phyloP scores from a whole-genome alignment of 2,329 filamentous ascomycete genomes.

The Paraphoma chrysanthemicola region DNA sequence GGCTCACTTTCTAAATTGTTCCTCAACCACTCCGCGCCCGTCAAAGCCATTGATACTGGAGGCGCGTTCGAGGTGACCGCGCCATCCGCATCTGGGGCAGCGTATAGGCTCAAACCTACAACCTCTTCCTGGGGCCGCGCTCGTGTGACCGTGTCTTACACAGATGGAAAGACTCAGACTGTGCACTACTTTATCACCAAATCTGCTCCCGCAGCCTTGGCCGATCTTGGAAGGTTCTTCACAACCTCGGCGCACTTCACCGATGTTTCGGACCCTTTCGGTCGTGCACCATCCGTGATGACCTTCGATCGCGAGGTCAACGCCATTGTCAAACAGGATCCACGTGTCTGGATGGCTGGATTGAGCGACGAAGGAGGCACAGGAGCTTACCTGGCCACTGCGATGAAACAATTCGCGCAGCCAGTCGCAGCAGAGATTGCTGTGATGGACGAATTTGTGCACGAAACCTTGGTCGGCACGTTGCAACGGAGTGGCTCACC shows the following conservation, averaged over 20 bases:
- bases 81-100: constrained; percentile 28
- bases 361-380: constrained; percentile 67
- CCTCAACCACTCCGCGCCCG: constrained; percentile 50
- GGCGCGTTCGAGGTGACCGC: constrained; percentile 47
- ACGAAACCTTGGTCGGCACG: constrained; percentile 58
- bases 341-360: constrained; percentile 65
- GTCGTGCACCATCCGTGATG: constrained; percentile 62
- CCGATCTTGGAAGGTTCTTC: constrained; percentile 61
- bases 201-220: constrained; percentile 51
- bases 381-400: constrained; percentile 62
- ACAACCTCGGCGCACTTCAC: constrained; percentile 62
- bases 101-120: constrained; percentile 55
- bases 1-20: constrained; percentile 57
- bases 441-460: constrained; percentile 63
- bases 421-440: constrained; percentile 58
- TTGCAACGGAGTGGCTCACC: constrained; percentile 53
- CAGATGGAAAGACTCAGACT: constrained; percentile 57
- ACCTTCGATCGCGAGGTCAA: constrained; percentile 57
- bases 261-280: constrained; percentile 61
- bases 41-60: constrained; percentile 50
- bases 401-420: constrained; percentile 62
- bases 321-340: constrained; percentile 52
- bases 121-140: constrained; percentile 58
- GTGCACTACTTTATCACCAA: constrained; percentile 66
- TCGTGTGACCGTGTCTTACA: constrained; percentile 57